These are phyloP conservation scores for Rusavskia elegans DNA, from an alignment of 495 filamentous ascomycete species.

Conservation along the genomic window DNA sequence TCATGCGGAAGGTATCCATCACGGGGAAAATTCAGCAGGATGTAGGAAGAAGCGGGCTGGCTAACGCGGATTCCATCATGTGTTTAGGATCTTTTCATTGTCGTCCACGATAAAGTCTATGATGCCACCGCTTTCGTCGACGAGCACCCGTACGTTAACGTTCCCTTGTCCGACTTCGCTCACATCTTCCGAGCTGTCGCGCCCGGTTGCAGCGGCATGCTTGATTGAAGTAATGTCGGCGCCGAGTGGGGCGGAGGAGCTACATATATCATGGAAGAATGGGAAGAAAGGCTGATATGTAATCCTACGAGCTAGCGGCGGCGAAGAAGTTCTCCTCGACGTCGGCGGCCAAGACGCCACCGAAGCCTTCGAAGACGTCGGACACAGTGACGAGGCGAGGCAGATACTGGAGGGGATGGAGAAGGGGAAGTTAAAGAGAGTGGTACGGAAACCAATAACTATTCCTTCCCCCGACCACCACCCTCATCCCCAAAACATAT, in stretches of 20 bases:
- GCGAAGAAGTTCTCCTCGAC: constrained; percentile 95
- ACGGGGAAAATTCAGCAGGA: too few species aligned
- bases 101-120: constrained; percentile 96
- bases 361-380: constrained; percentile 98
- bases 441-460: constrained; percentile 54
- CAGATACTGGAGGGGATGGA: constrained; percentile 74
- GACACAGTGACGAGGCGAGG: constrained; percentile 96
- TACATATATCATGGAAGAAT: too few species aligned
- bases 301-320: constrained; percentile 44
- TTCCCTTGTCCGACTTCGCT: background rate
- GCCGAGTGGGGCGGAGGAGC: too few species aligned
- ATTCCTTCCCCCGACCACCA: background rate
- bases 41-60: background rate
- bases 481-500: background rate
- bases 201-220: too few species aligned
- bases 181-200: background rate
- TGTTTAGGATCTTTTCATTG: constrained; percentile 57
- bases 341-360: constrained; percentile 93
- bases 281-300: too few species aligned
- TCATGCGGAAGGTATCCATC: too few species aligned
- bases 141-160: constrained; percentile 98
- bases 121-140: constrained; percentile 76
- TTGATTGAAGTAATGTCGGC: too few species aligned
- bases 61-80: background rate
- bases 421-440: constrained; percentile 70